Evolutionary conservation across 352 stramenopile genomes (phyloP).

Genomic region (Salisapilia sapeloensis): DNA sequence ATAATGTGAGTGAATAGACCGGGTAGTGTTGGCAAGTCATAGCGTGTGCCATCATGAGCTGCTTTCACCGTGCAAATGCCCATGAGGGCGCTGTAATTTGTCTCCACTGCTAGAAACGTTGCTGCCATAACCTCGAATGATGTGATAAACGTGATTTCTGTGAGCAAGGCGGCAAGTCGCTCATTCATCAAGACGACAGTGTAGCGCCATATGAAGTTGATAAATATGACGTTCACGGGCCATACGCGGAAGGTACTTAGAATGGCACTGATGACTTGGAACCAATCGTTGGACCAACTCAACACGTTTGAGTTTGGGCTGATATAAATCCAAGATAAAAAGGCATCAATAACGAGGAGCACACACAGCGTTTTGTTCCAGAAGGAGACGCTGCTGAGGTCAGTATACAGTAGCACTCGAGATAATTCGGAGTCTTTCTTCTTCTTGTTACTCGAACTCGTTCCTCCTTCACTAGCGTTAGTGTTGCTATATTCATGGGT

Average conservation of each 20-base stretch:
- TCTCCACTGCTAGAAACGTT: conserved; percentile 6
- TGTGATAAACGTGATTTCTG: conserved; percentile 7
- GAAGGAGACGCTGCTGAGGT: conserved; percentile 7
- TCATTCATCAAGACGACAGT: conserved; percentile 4
- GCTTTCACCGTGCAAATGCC: conserved; percentile 5
- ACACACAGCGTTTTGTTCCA: conserved; percentile 5
- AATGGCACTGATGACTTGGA: conserved; percentile 7
- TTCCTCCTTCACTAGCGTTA: too few species aligned
- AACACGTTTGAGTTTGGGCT: conserved; percentile 10
- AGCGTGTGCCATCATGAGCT: conserved; percentile 4
- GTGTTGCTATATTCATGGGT: too few species aligned
- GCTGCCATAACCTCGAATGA: conserved; percentile 10
- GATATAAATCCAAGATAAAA: conserved; percentile 9
- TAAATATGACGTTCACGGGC: conserved; percentile 6
- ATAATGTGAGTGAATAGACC: conserved; percentile 5
- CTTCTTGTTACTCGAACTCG: too few species aligned
- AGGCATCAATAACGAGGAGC: conserved; percentile 5
- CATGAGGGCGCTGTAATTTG: conserved; percentile 5
- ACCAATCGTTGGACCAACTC: conserved; percentile 5
- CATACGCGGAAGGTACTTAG: conserved; percentile 11
- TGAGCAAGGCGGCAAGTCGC: conserved; percentile 5
- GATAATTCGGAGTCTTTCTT: conserved; percentile 4
- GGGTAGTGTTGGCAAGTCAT: conserved; percentile 3
- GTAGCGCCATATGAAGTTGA: conserved; percentile 4
- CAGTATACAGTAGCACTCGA: conserved; percentile 9